Evolutionary conservation across 257 asterid species (phyloP).

Genomic region (Solanum infundibuliforme): DNA sequence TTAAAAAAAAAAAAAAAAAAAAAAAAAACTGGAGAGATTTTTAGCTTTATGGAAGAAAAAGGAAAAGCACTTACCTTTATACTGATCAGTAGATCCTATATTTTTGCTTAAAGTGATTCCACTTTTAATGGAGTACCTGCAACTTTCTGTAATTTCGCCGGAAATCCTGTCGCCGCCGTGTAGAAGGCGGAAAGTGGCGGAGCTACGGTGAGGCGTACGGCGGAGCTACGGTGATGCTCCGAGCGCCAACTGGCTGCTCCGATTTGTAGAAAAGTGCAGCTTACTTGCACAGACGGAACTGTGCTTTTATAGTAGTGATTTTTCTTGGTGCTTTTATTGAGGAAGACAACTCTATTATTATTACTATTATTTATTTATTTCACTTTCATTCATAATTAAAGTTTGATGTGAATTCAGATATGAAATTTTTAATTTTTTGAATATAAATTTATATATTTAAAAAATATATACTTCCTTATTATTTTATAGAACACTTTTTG

Average conservation of each 20-base stretch:
- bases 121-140: background rate
- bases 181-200: background rate
- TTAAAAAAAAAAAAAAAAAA: no score
- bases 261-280: background rate
- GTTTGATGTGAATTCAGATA: background rate
- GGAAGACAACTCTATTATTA: background rate
- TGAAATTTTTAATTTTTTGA: no score
- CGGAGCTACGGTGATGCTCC: background rate
- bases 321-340: background rate
- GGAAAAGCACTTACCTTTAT: background rate
- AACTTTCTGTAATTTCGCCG: background rate
- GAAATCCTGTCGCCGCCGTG: background rate
- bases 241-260: background rate
- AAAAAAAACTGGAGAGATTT: background rate
- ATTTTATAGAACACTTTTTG: accelerated
- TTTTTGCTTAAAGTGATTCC: background rate
- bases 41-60: background rate
- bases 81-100: background rate
- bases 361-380: no score
- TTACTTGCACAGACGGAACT: background rate
- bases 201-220: background rate
- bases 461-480: no score
- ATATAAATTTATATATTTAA: no score
- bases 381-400: no score
- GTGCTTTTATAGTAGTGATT: background rate